Evolutionary conservation across 2,329 filamentous ascomycete species (phyloP).

Genomic region (Penicillium sp.): DNA sequence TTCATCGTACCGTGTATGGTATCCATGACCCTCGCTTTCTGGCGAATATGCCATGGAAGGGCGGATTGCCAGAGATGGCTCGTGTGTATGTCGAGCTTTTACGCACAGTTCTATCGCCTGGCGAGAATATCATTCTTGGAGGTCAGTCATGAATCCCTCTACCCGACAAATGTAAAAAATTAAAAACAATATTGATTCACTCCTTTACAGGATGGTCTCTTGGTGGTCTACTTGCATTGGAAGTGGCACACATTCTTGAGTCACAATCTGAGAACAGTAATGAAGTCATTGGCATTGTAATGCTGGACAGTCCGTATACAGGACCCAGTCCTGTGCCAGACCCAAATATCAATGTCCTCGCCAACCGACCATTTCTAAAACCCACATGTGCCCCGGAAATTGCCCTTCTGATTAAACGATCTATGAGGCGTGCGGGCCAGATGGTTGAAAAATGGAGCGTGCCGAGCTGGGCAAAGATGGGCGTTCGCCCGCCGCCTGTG

Average conservation of each 20-base stretch:
- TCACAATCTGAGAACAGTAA: conserved; percentile 10
- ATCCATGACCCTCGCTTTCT: conserved; percentile 55
- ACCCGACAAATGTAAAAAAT: neutral
- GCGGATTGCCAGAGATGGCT: conserved; percentile 55
- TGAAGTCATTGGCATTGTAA: conserved; percentile 18
- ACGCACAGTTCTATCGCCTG: conserved; percentile 20
- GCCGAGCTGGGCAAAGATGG: neutral
- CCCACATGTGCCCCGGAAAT: neutral
- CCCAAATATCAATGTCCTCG: neutral
- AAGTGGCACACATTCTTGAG: conserved; percentile 18
- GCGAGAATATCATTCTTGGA: conserved; percentile 17
- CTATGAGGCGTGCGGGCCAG: conserved; percentile 2
- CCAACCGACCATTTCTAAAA: neutral
- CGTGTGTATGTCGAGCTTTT: conserved; percentile 48
- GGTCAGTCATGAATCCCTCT: conserved; percentile 14
- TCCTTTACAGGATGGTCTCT: conserved; percentile 19
- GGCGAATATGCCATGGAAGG: conserved; percentile 46
- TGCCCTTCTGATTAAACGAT: neutral
- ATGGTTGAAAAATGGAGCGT: conserved; percentile 1
- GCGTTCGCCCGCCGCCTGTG: neutral
- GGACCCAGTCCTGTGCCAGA: neutral
- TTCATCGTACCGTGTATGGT: conserved; percentile 51
- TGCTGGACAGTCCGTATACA: conserved; percentile 20
- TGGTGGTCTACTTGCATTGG: conserved; percentile 19
- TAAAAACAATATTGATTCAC: neutral